A percentile compares a stretch with the other conserved stretches of the same genome.
Conservation (phyloP, 2,329 filamentous ascomycete genomes). For the Fusarium sororula region DNA sequence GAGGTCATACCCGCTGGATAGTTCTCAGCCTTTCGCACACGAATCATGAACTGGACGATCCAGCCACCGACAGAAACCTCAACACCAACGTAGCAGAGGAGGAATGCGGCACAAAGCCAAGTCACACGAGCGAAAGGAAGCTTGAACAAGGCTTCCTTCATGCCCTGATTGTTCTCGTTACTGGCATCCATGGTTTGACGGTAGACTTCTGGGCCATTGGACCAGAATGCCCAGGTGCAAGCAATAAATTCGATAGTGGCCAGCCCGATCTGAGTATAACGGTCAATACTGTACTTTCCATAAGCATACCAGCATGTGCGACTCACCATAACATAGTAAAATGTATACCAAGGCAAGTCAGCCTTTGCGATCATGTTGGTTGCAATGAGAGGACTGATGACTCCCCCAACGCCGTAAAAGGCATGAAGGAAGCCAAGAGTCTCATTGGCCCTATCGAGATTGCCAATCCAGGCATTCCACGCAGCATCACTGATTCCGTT, state of each 20-base stretch:
- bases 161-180: conserved; percentile 35
- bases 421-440: conserved; percentile 74
- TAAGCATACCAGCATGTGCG: conserved; percentile 45
- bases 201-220: conserved; percentile 63
- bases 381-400: conserved; percentile 74
- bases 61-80: conserved; percentile 82
- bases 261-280: conserved; percentile 14
- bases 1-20: conserved; percentile 79
- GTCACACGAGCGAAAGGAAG: conserved; percentile 61
- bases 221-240: conserved; percentile 68
- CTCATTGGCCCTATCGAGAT: conserved; percentile 75
- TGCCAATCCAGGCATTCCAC: conserved; percentile 68
- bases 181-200: conserved; percentile 49
- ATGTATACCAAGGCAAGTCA: conserved; percentile 71
- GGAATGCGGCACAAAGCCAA: conserved; percentile 77
- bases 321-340: conserved; percentile 78
- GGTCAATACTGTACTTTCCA: conserved; percentile 52
- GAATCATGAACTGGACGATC: conserved; percentile 87
- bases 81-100: conserved; percentile 79
- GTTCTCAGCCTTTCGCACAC: conserved; percentile 71
- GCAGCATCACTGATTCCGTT: conserved; percentile 71
- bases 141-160: conserved; percentile 50
- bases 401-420: conserved; percentile 74
- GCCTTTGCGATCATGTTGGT: conserved; percentile 75
- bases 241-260: conserved; percentile 39